A percentile compares a stretch with the other conserved stretches of the same genome.
Evolutionary conservation across 2,329 filamentous ascomycete genomes (phyloP).

Genomic region (Venturia effusa): DNA sequence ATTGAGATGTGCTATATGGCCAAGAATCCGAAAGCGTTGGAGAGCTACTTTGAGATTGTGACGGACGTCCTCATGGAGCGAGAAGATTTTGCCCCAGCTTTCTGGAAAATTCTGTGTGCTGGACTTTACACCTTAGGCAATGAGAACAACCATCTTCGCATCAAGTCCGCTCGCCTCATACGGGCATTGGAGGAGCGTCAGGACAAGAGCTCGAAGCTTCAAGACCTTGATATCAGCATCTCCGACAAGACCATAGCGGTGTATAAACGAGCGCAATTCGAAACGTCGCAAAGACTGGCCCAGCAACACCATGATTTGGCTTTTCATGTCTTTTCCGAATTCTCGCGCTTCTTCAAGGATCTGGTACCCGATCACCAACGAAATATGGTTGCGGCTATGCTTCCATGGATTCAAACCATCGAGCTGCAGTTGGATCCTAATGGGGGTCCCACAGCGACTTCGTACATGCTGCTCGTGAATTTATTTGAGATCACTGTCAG

Average conservation of each 20-base stretch:
- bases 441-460: conserved; percentile 79
- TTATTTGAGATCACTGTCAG: conserved; percentile 94
- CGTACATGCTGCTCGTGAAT: conserved; percentile 91
- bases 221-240: conserved; percentile 96
- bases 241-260: conserved; percentile 97
- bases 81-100: conserved; percentile 70
- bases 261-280: conserved; percentile 94
- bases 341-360: conserved; percentile 85
- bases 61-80: conserved; percentile 77
- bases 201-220: conserved; percentile 76
- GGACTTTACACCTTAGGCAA: conserved; percentile 90
- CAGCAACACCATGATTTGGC: conserved; percentile 82
- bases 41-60: conserved; percentile 92
- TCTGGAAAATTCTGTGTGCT: conserved; percentile 83
- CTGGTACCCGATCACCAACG: conserved; percentile 73
- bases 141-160: conserved; percentile 77
- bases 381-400: conserved; percentile 85
- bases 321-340: conserved; percentile 92
- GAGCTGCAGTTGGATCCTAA: conserved; percentile 87
- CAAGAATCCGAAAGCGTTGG: conserved; percentile 69
- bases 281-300: conserved; percentile 82
- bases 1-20: conserved; percentile 85
- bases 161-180: conserved; percentile 74
- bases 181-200: conserved; percentile 74
- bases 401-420: conserved; percentile 93